These are phyloP conservation scores for Zasmidium citrigriseum DNA, from an alignment of 2,329 filamentous ascomycete species.

Conservation along the genomic window DNA sequence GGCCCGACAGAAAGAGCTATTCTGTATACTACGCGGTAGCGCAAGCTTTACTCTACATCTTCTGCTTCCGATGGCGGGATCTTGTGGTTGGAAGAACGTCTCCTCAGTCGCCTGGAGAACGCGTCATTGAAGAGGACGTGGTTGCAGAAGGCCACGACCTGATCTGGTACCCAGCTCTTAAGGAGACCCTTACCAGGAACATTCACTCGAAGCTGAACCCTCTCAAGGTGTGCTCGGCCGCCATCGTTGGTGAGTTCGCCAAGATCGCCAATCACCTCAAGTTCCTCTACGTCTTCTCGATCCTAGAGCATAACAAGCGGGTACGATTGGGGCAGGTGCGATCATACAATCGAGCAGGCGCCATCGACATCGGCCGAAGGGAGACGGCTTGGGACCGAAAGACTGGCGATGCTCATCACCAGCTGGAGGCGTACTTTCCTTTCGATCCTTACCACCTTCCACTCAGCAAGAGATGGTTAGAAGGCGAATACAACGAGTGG, in stretches of 20 bases:
- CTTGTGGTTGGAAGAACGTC: conserved; percentile 63
- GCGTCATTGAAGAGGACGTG: conserved; percentile 54
- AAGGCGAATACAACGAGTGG: conserved; percentile 81
- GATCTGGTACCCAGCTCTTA: conserved; percentile 73
- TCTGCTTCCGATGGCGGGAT: conserved; percentile 97
- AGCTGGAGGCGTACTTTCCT: conserved; percentile 92
- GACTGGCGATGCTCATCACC: conserved; percentile 75
- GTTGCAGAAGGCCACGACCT: conserved; percentile 71
- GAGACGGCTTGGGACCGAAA: conserved; percentile 54
- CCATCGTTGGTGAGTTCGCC: conserved; percentile 89
- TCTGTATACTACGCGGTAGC: conserved; percentile 82
- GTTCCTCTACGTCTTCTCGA: conserved; percentile 84
- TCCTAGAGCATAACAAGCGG: conserved; percentile 90
- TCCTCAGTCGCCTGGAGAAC: conserved; percentile 37
- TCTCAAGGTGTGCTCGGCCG: conserved; percentile 87
- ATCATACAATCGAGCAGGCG: conserved; percentile 47
- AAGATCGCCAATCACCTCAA: conserved; percentile 81
- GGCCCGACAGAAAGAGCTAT: conserved; percentile 82
- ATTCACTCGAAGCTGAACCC: conserved; percentile 91
- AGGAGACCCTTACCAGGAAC: conserved; percentile 71
- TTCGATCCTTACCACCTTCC: conserved; percentile 96
- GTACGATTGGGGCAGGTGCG: conserved; percentile 74
- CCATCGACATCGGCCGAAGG: conserved; percentile 54
- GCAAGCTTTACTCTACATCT: conserved; percentile 91
- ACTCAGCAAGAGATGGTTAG: conserved; percentile 82